A percentile compares a stretch with the other conserved stretches of the same genome.
Evolutionary conservation across 306 rosid genomes (phyloP).

Genomic region (Inga laurina): DNA sequence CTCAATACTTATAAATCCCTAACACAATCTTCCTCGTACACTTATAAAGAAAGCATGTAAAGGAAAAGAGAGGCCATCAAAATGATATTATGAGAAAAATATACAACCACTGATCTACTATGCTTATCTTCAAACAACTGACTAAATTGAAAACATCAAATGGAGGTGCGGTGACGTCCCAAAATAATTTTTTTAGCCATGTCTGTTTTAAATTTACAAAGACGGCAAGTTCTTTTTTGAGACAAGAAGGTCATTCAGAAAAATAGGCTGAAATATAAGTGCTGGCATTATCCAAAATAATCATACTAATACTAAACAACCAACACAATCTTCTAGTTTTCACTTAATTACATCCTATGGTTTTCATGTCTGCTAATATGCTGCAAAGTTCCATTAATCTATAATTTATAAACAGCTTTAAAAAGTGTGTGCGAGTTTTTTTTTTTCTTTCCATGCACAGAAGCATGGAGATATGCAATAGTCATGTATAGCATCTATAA

Average conservation of each 20-base stretch:
- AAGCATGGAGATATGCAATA: not conserved
- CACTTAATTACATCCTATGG: not conserved
- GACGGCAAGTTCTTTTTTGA: not conserved
- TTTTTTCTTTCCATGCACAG: not conserved
- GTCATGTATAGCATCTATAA: not conserved
- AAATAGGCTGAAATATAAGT: not conserved
- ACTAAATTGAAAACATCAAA: not conserved
- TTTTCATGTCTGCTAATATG: not conserved
- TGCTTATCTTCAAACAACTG: not conserved
- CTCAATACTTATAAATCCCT: slow-evolving; percentile 6
- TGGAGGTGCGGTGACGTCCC: not conserved
- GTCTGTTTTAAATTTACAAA: not conserved
- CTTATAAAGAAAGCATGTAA: not conserved
- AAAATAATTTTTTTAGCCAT: not conserved
- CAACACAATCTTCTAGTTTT: not conserved
- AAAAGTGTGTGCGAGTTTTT: not conserved
- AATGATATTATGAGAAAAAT: not conserved
- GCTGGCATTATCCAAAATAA: not conserved
- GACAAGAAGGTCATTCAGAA: not conserved
- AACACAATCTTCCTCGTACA: not conserved
- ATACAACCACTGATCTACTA: slow-evolving; percentile 1
- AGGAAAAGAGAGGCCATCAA: slow-evolving; percentile 1
- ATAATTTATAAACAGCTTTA: not conserved
- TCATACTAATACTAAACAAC: not conserved
- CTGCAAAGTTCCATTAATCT: not conserved